phyloP scores from a whole-genome alignment of 106 monocot species.

The Allium cepa region DNA sequence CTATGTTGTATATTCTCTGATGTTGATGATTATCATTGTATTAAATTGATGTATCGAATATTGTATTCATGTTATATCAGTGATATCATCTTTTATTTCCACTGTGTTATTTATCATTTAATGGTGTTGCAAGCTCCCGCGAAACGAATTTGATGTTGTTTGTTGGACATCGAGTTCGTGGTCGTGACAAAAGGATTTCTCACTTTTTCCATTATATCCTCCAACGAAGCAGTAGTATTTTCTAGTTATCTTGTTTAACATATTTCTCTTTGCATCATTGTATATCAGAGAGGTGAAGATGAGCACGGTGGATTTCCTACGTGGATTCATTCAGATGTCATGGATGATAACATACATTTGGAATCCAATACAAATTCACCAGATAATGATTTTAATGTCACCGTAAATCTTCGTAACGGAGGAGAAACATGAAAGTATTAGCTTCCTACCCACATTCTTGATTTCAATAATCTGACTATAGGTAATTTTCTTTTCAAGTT shows the following conservation, averaged over 20 bases:
- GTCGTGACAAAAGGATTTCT: no score
- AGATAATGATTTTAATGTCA: slow-evolving; percentile 5
- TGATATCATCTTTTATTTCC: no score
- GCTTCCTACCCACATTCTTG: slow-evolving; percentile 71
- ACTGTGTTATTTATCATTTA: no score
- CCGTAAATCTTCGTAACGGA: slow-evolving; percentile 11
- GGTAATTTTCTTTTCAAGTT: slow-evolving; percentile 24
- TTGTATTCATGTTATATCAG: no score
- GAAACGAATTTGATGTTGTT: no score
- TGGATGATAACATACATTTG: slow-evolving; percentile 95
- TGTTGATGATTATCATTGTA: no score
- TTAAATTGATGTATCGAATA: no score
- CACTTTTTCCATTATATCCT: background rate
- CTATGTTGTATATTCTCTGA: no score
- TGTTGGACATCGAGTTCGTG: no score
- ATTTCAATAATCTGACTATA: slow-evolving; percentile 69
- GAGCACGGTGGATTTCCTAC: slow-evolving; percentile 31
- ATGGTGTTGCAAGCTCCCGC: no score
- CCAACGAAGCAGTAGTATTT: background rate
- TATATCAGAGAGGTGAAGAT: slow-evolving; percentile 40
- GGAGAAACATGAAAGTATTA: slow-evolving; percentile 18
- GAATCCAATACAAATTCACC: slow-evolving; percentile 16
- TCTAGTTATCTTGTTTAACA: background rate
- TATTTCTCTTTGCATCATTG: slow-evolving; percentile 1
- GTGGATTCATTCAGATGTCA: slow-evolving; percentile 95